phyloP scores from a whole-genome alignment of 1,284 basidiomycete genomes.

The Apiotrichum domesticum region DNA sequence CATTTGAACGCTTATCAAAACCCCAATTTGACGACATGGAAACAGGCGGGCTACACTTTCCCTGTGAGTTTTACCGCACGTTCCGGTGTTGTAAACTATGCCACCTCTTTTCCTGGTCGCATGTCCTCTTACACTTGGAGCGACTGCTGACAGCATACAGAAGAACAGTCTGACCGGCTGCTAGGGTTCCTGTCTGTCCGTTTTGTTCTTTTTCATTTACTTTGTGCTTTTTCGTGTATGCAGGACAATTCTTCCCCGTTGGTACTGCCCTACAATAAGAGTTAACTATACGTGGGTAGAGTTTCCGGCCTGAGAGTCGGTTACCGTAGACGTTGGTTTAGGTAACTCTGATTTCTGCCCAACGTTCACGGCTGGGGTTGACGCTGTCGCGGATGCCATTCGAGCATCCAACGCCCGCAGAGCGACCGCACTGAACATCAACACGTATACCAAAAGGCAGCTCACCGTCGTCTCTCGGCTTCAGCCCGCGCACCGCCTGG shows the following conservation, averaged over 20 bases:
- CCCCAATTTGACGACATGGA: conserved; percentile 39
- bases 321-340: no score
- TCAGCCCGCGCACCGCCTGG: conserved; percentile 84
- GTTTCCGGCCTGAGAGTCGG: no score
- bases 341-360: no score
- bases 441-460: not conserved
- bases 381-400: conserved; percentile 58
- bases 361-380: not conserved
- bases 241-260: conserved; percentile 1
- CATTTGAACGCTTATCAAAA: conserved; percentile 37
- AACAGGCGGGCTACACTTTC: conserved; percentile 25
- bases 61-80: conserved; percentile 20
- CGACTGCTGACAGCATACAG: conserved; percentile 3
- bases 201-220: not conserved
- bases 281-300: no score
- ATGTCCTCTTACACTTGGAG: not conserved
- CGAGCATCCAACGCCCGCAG: conserved; percentile 92
- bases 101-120: no score
- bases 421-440: conserved; percentile 65
- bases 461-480: conserved; percentile 81
- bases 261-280: no score
- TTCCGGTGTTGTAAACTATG: no score
- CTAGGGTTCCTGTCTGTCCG: not conserved
- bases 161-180: conserved; percentile 19
- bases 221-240: conserved; percentile 2